These are phyloP conservation scores for Quercus phellos DNA, from an alignment of 331 rosid genomes.

Conservation along the genomic window DNA sequence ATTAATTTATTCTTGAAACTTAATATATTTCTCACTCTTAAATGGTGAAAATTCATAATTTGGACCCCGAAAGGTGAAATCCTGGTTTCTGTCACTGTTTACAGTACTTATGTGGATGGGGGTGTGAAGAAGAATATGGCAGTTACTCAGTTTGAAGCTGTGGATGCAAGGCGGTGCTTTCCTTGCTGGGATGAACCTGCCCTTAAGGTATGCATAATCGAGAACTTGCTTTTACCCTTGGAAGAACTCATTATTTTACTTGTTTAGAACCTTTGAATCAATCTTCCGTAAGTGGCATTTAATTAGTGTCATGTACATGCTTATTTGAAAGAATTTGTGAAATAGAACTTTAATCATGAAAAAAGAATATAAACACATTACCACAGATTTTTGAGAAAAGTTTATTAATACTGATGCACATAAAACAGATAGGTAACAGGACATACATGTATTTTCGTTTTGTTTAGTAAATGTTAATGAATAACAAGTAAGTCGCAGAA, in stretches of 20 bases:
- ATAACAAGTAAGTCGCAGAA: not conserved
- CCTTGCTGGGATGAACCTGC: constrained; percentile 83
- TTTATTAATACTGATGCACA: not conserved
- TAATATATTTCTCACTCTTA: not conserved
- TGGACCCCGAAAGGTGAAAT: not conserved
- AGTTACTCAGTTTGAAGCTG: constrained; percentile 65
- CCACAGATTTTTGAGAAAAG: no score
- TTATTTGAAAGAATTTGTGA: not conserved
- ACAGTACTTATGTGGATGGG: constrained; percentile 46
- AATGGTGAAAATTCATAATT: not conserved
- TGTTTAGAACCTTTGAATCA: not conserved
- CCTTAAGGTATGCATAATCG: constrained; percentile 36
- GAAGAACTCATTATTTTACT: not conserved
- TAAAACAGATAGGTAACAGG: not conserved
- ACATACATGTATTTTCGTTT: not conserved
- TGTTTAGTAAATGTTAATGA: not conserved
- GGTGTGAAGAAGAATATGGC: constrained; percentile 60
- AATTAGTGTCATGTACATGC: not conserved
- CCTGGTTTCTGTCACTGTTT: not conserved
- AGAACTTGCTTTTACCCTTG: not conserved
- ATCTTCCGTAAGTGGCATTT: not conserved
- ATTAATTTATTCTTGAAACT: no score
- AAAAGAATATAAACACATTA: no score
- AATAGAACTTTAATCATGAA: not conserved
- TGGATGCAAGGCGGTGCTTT: constrained; percentile 62